Evolutionary conservation across 2,329 filamentous ascomycete species (phyloP).

Genomic region (Talaromyces rugulosus): DNA sequence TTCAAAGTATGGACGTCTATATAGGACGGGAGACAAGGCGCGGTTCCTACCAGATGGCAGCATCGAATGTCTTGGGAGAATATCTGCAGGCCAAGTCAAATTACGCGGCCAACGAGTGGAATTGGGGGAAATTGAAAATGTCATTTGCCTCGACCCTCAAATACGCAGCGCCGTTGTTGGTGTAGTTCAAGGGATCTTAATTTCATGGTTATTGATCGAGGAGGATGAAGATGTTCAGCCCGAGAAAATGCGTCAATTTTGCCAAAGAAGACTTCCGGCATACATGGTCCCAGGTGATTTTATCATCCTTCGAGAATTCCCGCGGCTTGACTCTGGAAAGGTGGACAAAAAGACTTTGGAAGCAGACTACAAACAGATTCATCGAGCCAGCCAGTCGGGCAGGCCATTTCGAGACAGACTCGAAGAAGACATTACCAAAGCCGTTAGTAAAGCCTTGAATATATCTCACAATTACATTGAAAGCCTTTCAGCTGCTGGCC

Average conservation of each 20-base stretch:
- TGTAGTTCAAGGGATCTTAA: slow-evolving; percentile 64
- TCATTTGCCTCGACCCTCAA: slow-evolving; percentile 55
- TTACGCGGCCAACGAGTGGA: slow-evolving; percentile 79
- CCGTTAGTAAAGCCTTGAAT: slow-evolving; percentile 42
- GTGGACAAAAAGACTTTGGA: slow-evolving; percentile 66
- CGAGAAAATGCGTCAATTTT: slow-evolving; percentile 53
- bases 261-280: slow-evolving; percentile 69
- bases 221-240: slow-evolving; percentile 39
- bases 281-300: slow-evolving; percentile 82
- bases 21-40: slow-evolving; percentile 82
- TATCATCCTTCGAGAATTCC: slow-evolving; percentile 60
- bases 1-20: slow-evolving; percentile 62
- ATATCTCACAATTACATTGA: slow-evolving; percentile 33
- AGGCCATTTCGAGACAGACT: slow-evolving; percentile 20
- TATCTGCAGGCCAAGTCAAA: slow-evolving; percentile 79
- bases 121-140: slow-evolving; percentile 73
- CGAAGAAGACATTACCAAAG: slow-evolving; percentile 33
- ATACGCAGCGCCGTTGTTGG: slow-evolving; percentile 64
- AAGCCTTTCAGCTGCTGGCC: slow-evolving; percentile 51
- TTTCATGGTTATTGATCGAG: slow-evolving; percentile 64
- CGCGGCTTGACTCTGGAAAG: slow-evolving; percentile 78
- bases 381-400: slow-evolving; percentile 14
- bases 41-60: slow-evolving; percentile 62
- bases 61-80: slow-evolving; percentile 78
- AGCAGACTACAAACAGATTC: slow-evolving; percentile 45